phyloP scores from a whole-genome alignment of 306 rosid species.

The Glycyrrhiza uralensis region DNA sequence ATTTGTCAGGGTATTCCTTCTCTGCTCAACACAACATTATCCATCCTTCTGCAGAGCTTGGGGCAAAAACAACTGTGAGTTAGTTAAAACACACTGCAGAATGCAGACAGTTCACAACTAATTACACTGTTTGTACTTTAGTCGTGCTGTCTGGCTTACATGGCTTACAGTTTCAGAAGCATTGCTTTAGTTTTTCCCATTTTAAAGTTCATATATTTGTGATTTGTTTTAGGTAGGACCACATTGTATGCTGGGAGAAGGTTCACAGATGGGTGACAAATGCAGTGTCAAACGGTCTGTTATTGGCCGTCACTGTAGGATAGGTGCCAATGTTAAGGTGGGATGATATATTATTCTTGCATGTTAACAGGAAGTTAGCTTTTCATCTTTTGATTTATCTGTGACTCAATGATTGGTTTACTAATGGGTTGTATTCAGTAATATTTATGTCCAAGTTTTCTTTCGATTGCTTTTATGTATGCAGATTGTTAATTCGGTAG shows the following conservation, averaged over 20 bases:
- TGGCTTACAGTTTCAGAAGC: constrained; percentile 19
- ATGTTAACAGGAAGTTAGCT: constrained; percentile 17
- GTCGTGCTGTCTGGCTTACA: constrained; percentile 3
- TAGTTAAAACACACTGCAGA: constrained; percentile 20
- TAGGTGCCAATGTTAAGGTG: constrained; percentile 97
- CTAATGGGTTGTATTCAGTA: background rate
- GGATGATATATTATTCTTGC: constrained; percentile 20
- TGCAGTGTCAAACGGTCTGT: constrained; percentile 97
- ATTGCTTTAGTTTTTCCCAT: constrained; percentile 1
- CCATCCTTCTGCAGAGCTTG: constrained; percentile 83
- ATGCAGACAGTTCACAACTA: background rate
- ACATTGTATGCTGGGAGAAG: constrained; percentile 98
- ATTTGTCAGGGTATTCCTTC: constrained; percentile 88
- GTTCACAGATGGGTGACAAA: constrained; percentile 94
- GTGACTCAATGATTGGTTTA: background rate
- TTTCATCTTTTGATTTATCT: background rate
- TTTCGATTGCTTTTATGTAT: background rate
- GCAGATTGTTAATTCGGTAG: constrained; percentile 85
- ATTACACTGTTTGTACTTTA: background rate
- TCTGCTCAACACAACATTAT: constrained; percentile 84
- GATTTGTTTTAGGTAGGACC: constrained; percentile 86
- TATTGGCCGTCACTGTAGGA: constrained; percentile 98
- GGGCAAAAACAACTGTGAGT: constrained; percentile 90
- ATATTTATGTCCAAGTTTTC: background rate
- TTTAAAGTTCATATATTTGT: constrained; percentile 19